A percentile compares a stretch with the other conserved stretches of the same genome.
These are phyloP conservation scores for Gymnopilus dilepis DNA, from an alignment of 768 basidiomycete genomes.

Conservation along the genomic window DNA sequence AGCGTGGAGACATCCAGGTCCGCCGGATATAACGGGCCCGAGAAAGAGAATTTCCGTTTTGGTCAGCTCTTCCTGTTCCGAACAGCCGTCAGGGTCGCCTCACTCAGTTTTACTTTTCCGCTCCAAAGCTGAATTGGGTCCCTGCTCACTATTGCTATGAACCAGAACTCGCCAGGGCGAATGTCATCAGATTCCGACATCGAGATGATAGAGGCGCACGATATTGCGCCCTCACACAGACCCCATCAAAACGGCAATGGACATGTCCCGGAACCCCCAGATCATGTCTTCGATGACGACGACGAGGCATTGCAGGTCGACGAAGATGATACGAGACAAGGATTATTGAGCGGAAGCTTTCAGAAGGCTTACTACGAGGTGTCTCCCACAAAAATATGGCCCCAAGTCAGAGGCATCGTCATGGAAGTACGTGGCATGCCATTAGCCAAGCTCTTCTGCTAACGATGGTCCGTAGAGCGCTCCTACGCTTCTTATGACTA, in stretches of 20 bases:
- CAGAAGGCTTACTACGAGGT: slow-evolving; percentile 29
- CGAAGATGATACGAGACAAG: slow-evolving; percentile 45
- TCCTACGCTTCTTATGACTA: slow-evolving; percentile 85
- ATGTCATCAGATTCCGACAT: slow-evolving; percentile 37
- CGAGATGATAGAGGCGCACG: slow-evolving; percentile 40
- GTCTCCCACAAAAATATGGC: slow-evolving; percentile 45
- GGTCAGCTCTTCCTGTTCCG: not conserved
- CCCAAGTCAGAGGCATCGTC: slow-evolving; percentile 64
- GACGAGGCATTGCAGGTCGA: slow-evolving; percentile 35
- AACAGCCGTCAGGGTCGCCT: not conserved
- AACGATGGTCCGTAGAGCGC: slow-evolving; percentile 60
- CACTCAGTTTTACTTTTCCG: not conserved
- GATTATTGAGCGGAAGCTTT: slow-evolving; percentile 45
- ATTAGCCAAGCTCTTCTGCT: not conserved
- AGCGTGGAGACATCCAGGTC: not conserved
- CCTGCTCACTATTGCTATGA: slow-evolving; percentile 27
- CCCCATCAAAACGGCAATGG: slow-evolving; percentile 17
- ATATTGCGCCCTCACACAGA: slow-evolving; percentile 23
- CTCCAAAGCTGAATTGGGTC: not conserved
- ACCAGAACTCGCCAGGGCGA: slow-evolving; percentile 38
- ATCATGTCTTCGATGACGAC: slow-evolving; percentile 38
- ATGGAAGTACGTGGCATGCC: slow-evolving; percentile 59
- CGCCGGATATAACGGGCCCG: slow-evolving; percentile 2
- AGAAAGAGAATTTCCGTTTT: slow-evolving; percentile 1
- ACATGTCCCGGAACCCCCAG: not conserved